Evolutionary conservation across 2,329 filamentous ascomycete genomes (phyloP), one percentile per base, ranked within the genome.

Genomic region (Fonsecaea pedrosoi): DNA sequence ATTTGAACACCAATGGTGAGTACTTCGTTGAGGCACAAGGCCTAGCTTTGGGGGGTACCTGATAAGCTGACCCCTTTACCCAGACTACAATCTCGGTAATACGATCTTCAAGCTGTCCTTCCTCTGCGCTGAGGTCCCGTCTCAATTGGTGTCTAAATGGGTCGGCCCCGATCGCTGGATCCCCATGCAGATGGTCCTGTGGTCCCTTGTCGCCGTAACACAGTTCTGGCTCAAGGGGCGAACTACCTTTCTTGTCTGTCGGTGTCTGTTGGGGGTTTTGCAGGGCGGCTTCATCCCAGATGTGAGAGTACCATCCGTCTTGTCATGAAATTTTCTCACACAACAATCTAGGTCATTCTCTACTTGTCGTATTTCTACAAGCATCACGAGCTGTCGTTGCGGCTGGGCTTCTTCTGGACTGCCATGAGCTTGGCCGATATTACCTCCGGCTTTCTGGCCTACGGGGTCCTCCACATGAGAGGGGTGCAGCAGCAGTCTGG

Each of bases 341-440:
- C 10, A 18, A 12, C 21, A 1, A 7, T 53, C 37, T 15, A 60
- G 40, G n/a, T 54, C n/a, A 71, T 72, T n/a, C 64, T 79, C 0
- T 92, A 88, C 75, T 80, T 91, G 6, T 87, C 85, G 4, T 92
- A 92, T 74, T 92, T 89, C 73, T 92, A 92, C 77, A 92, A 86
- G 57, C 84, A 85, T 1, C 15, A 50, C 32, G 64, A 68, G 54
- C 59, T 67, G 3, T 54, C 67, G 3, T 57, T 37, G 7, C 83
- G 89, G 2, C 76, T 91, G 12, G 84, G 83, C 69, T 83, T 82
- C 72, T 90, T 90, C 76, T 92, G 88, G 88, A 85, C 85, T 0
- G 82, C 86, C 0, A 83, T 57, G 38, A 50, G 63, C 40, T 32
- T 55, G 9, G 73, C 80, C 0, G 73, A 76, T 9, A 82, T 82